Base-by-base conservation (phyloP, 176 grass and related monocot species). In the Pontederia paniculata region DNA sequence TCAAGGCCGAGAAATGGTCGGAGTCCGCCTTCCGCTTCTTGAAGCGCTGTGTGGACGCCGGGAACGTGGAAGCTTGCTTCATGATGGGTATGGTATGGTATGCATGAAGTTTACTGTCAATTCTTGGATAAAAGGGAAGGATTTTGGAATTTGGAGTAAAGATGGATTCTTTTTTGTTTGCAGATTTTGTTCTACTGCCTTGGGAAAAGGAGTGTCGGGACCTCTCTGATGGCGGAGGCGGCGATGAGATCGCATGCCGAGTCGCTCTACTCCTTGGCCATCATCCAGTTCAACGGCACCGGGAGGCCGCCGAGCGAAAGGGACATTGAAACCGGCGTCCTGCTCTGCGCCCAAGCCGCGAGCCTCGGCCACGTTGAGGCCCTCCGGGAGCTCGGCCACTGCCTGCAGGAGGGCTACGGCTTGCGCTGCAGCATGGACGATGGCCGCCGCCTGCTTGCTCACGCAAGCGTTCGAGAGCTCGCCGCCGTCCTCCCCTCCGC, bases 181-280 rank as follows among this genome's bases (percentile, higher is more conserved):
- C 51, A 53, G 51, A 53, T 53, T 16, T 20, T n/a, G 18, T 53
- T 53, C 18, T 53, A 53, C n/a, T 53, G 51, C 51, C 51, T 53
- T 9, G 17, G 20, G 51, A 53, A 53, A 9, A 53, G 51, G n/a
- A 20, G 51, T 9, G 20, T 9, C 16, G 51, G 51, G 51, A 20
- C 16, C 2, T n/a, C 51, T 9, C 17, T 53, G 6, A 53, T 53
- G 51, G 51, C 51, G 8, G 9, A 9, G 17, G 51, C 51, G 51
- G 51, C 51, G 8, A 17, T 53, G 10, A 20, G 16, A 18, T 53
- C 16, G 14, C 51, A 53, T 16, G 51, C 51, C 1, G 51, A n/a
- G 8, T n/a, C 51, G 14, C 51, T 53, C 16, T 53, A 53, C 51
- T 53, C 51, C 17, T 16, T 53, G 8, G 51, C 51, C 17, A 20